These are phyloP conservation scores for Malassezia dermatis DNA, from an alignment of 1,284 basidiomycete species.

Conservation along the genomic window DNA sequence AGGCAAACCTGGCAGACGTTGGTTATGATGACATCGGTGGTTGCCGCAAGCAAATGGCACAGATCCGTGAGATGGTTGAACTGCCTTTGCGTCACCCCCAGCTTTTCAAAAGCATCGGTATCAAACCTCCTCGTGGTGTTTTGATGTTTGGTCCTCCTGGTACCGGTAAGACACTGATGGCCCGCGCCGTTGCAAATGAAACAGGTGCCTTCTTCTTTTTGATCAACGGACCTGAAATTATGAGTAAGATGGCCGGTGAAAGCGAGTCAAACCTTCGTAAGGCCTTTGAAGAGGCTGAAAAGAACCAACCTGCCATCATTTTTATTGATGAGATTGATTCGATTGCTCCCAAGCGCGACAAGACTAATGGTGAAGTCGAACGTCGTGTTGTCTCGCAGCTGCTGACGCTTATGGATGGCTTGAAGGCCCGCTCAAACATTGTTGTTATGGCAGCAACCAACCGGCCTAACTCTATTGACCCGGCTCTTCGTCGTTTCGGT, in stretches of 20 bases:
- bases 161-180: constrained; percentile 59
- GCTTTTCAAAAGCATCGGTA: constrained; percentile 98
- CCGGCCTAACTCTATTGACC: constrained; percentile 96
- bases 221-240: constrained; percentile 98
- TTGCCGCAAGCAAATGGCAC: constrained; percentile 97
- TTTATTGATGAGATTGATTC: constrained; percentile 99
- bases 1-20: constrained; percentile 88
- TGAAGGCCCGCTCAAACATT: constrained; percentile 95
- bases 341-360: constrained; percentile 98
- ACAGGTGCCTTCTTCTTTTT: constrained; percentile 99
- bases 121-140: constrained; percentile 79
- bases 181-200: constrained; percentile 96
- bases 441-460: constrained; percentile 99
- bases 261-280: constrained; percentile 93
- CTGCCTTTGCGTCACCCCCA: constrained; percentile 94
- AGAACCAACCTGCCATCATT: constrained; percentile 99
- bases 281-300: constrained; percentile 98
- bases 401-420: constrained; percentile 94
- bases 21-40: constrained; percentile 99
- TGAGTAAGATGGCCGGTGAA: constrained; percentile 99
- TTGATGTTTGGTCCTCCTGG: constrained; percentile 48
- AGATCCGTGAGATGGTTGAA: constrained; percentile 97
- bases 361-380: constrained; percentile 99
- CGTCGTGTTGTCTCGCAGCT: constrained; percentile 96
- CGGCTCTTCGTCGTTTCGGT: constrained; percentile 91